These are phyloP conservation scores for Arthrobotrys conoides DNA, from an alignment of 2,329 filamentous ascomycete species.

Conservation along the genomic window DNA sequence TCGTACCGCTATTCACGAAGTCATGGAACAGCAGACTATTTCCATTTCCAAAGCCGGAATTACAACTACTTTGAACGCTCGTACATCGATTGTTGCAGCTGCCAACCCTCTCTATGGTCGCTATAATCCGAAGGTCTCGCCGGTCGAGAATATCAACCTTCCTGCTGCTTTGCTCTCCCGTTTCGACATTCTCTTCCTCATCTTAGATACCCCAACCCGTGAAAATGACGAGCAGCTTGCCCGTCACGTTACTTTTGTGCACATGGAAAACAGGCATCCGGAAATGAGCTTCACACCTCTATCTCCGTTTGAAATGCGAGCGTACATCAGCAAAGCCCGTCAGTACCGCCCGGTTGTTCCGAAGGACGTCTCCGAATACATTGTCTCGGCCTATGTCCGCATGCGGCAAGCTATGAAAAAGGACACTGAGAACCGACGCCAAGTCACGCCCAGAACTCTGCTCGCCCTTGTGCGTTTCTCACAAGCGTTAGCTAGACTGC, in stretches of 20 bases:
- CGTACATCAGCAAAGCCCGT: slow-evolving; percentile 93
- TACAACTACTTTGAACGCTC: slow-evolving; percentile 94
- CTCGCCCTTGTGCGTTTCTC: slow-evolving; percentile 92
- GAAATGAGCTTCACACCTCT: slow-evolving; percentile 77
- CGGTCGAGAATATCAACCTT: slow-evolving; percentile 98
- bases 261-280: slow-evolving; percentile 96
- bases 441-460: slow-evolving; percentile 93
- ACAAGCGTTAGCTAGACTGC: slow-evolving; percentile 90
- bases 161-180: slow-evolving; percentile 96
- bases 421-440: slow-evolving; percentile 84
- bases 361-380: slow-evolving; percentile 89
- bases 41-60: slow-evolving; percentile 83
- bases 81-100: slow-evolving; percentile 94
- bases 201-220: slow-evolving; percentile 91
- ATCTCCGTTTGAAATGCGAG: slow-evolving; percentile 90
- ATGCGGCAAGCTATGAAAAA: slow-evolving; percentile 92
- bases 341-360: slow-evolving; percentile 90
- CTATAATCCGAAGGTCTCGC: slow-evolving; percentile 97
- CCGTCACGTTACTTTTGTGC: slow-evolving; percentile 94
- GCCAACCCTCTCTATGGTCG: slow-evolving; percentile 97
- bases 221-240: slow-evolving; percentile 94
- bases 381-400: slow-evolving; percentile 95
- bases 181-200: slow-evolving; percentile 97
- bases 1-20: slow-evolving; percentile 86
- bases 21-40: slow-evolving; percentile 90